phyloP scores from a whole-genome alignment of 129 eudicot genomes.

The Artemisia annua region DNA sequence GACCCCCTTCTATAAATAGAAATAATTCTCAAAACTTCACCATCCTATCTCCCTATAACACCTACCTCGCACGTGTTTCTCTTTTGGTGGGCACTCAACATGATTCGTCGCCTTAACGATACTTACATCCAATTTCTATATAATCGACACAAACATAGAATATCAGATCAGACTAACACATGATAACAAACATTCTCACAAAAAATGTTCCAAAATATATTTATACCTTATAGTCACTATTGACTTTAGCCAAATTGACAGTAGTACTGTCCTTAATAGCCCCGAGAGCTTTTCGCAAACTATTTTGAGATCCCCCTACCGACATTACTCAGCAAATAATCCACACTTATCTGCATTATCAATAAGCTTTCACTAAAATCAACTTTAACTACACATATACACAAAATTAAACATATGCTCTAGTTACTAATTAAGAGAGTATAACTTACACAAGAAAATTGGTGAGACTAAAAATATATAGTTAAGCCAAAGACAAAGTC shows the following conservation, averaged over 20 bases:
- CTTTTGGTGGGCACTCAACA: constrained; percentile 82
- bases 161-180: neutral
- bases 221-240: constrained; percentile 78
- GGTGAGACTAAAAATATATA: too few species aligned
- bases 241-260: constrained; percentile 84
- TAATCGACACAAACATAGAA: constrained; percentile 6
- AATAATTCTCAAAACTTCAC: neutral
- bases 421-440: too few species aligned
- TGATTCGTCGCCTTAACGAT: constrained; percentile 92
- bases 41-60: constrained; percentile 1
- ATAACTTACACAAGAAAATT: too few species aligned
- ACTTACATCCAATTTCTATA: constrained; percentile 71
- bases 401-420: neutral
- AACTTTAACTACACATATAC: neutral
- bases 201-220: neutral
- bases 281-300: constrained; percentile 80
- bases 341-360: neutral
- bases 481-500: too few species aligned
- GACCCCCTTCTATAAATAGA: constrained; percentile 5
- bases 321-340: constrained; percentile 45
- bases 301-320: constrained; percentile 65
- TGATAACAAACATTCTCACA: neutral
- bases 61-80: constrained; percentile 75
- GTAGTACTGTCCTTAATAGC: constrained; percentile 88
- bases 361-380: neutral